phyloP scores from a whole-genome alignment of 257 asterid genomes.

The Solanum piurae region DNA sequence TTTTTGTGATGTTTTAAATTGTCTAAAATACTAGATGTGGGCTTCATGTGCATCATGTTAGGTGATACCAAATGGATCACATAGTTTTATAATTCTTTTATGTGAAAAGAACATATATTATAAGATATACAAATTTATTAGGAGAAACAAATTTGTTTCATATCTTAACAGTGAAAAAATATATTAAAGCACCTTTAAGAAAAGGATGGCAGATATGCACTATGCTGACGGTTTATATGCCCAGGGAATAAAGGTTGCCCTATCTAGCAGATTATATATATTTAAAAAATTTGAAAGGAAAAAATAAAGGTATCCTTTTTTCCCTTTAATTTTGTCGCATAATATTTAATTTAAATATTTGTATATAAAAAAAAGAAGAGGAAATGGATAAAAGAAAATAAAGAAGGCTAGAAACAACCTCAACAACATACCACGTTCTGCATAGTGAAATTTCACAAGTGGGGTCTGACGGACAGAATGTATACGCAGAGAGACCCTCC shows the following conservation, averaged over 20 bases:
- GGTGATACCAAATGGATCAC: neutral
- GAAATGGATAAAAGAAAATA: neutral
- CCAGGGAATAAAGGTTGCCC: slow-evolving; percentile 1
- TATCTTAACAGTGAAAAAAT: neutral
- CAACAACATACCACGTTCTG: neutral
- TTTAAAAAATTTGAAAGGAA: neutral
- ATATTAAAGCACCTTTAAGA: neutral
- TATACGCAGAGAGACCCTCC: too few relatives aligned
- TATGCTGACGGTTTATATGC: slow-evolving; percentile 6
- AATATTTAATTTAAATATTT: neutral
- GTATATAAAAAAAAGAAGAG: neutral
- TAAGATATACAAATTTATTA: neutral
- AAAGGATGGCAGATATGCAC: neutral
- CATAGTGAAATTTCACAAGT: too few relatives aligned
- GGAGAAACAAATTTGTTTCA: neutral
- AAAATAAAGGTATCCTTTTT: neutral
- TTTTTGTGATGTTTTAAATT: neutral
- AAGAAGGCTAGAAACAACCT: neutral
- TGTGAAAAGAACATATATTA: neutral
- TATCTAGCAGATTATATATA: neutral
- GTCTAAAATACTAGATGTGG: neutral
- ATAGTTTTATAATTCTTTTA: neutral
- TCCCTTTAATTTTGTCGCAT: neutral
- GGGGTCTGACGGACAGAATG: accelerated
- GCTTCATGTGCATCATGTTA: slow-evolving; percentile 7